These are phyloP conservation scores for Podaxis sp. DNA, from an alignment of 768 basidiomycete species.

Conservation along the genomic window DNA sequence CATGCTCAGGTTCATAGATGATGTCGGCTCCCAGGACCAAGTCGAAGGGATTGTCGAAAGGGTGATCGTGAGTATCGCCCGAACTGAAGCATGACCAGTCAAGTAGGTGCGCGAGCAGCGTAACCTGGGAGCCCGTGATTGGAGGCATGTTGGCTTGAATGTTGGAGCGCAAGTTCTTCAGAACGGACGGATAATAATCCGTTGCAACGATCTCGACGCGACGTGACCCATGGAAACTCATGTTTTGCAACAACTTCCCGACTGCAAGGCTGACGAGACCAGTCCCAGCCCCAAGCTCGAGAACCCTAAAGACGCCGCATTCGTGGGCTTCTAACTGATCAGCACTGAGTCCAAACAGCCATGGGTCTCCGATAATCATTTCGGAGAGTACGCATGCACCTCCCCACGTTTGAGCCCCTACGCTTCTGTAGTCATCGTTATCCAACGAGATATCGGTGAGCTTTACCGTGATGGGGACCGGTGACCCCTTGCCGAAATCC, in stretches of 20 bases:
- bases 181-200: conserved; percentile 75
- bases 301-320: conserved; percentile 38
- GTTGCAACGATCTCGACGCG: conserved; percentile 55
- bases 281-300: conserved; percentile 86
- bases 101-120: conserved; percentile 35
- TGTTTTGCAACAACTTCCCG: conserved; percentile 23
- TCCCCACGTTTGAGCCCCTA: conserved; percentile 91
- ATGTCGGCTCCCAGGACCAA: conserved; percentile 82
- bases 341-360: conserved; percentile 38
- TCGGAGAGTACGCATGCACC: conserved; percentile 80
- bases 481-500: neutral
- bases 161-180: conserved; percentile 68
- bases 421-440: conserved; percentile 66
- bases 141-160: conserved; percentile 52
- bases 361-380: conserved; percentile 61
- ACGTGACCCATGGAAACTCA: neutral
- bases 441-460: conserved; percentile 71
- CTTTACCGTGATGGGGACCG: conserved; percentile 33
- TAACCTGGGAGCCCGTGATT: neutral
- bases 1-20: conserved; percentile 73
- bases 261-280: conserved; percentile 70
- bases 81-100: conserved; percentile 58
- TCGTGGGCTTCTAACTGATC: neutral
- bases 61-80: conserved; percentile 12
- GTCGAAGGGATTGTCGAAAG: conserved; percentile 53